Percentiles rank a stretch among this genome's conserved stretches.
Conservation (phyloP, 2,329 filamentous ascomycete genomes). For the Aureobasidium sp. region DNA sequence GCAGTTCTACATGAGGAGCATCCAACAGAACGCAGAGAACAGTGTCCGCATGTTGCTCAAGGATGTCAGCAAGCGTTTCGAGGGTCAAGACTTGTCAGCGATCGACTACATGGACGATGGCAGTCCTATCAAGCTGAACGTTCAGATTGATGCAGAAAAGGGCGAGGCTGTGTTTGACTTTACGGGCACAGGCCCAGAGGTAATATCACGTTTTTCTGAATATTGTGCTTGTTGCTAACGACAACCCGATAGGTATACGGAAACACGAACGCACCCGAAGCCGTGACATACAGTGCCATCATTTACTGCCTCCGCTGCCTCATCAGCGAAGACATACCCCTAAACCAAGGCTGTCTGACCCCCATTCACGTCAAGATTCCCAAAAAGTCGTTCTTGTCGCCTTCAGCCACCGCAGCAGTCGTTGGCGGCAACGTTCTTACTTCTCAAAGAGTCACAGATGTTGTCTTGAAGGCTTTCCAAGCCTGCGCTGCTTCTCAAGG, state of each 20-base stretch:
- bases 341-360: slow-evolving; percentile 75
- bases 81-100: slow-evolving; percentile 61
- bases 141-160: slow-evolving; percentile 64
- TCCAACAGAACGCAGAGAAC: slow-evolving; percentile 70
- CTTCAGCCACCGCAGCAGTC: slow-evolving; percentile 67
- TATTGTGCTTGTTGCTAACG: not conserved
- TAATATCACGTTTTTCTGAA: not conserved
- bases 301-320: slow-evolving; percentile 77
- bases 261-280: slow-evolving; percentile 64
- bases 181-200: slow-evolving; percentile 64
- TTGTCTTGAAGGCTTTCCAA: slow-evolving; percentile 70
- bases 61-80: slow-evolving; percentile 58
- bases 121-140: slow-evolving; percentile 63
- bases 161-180: slow-evolving; percentile 75
- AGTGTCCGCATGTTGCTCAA: slow-evolving; percentile 68
- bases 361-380: slow-evolving; percentile 67
- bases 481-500: slow-evolving; percentile 73
- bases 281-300: slow-evolving; percentile 74
- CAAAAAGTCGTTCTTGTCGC: slow-evolving; percentile 60
- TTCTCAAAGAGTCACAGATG: slow-evolving; percentile 69
- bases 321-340: slow-evolving; percentile 70
- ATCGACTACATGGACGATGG: slow-evolving; percentile 85
- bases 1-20: slow-evolving; percentile 74
- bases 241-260: slow-evolving; percentile 47
- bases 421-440: slow-evolving; percentile 79